A percentile compares a stretch with the other conserved stretches of the same genome.
phyloP scores from a whole-genome alignment of 1,139 yeast species.

The Pichia sp. region DNA sequence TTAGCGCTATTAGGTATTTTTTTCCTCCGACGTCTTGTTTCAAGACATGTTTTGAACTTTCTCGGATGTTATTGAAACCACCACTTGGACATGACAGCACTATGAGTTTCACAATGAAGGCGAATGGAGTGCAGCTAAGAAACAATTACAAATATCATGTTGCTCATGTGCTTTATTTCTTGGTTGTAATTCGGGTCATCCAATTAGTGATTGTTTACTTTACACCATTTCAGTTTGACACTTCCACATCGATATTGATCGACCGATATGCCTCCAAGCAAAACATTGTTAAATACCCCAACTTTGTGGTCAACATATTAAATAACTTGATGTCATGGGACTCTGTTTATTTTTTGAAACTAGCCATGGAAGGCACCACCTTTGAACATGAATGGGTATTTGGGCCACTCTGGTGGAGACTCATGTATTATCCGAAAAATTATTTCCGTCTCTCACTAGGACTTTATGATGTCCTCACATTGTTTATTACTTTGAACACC shows the following conservation, averaged over 20 bases:
- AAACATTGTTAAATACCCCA: slow-evolving; percentile 8
- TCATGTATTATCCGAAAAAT: slow-evolving; percentile 32
- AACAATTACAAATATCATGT: not conserved
- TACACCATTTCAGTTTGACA: slow-evolving; percentile 43
- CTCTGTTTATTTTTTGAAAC: slow-evolving; percentile 65
- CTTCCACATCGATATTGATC: slow-evolving; percentile 27
- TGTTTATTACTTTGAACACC: slow-evolving; percentile 48
- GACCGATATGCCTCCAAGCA: slow-evolving; percentile 15
- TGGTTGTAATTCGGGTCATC: slow-evolving; percentile 17
- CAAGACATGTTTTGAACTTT: too few species aligned
- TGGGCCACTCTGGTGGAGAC: slow-evolving; percentile 69
- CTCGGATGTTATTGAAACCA: too few species aligned
- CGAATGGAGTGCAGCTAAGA: not conserved
- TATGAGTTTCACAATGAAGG: not conserved
- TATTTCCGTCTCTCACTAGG: slow-evolving; percentile 7
- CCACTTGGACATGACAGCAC: too few species aligned
- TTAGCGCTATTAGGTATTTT: not conserved
- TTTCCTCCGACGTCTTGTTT: too few species aligned
- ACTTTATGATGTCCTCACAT: slow-evolving; percentile 41
- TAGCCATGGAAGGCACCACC: slow-evolving; percentile 46
- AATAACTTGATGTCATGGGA: slow-evolving; percentile 77
- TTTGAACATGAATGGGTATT: slow-evolving; percentile 92
- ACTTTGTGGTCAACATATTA: slow-evolving; percentile 27
- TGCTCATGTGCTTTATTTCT: not conserved
- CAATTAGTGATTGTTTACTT: slow-evolving; percentile 38